Percentiles rank a stretch among this genome's conserved stretches.
phyloP scores from a whole-genome alignment of 257 asterid species.

The Henckelia pumila region DNA sequence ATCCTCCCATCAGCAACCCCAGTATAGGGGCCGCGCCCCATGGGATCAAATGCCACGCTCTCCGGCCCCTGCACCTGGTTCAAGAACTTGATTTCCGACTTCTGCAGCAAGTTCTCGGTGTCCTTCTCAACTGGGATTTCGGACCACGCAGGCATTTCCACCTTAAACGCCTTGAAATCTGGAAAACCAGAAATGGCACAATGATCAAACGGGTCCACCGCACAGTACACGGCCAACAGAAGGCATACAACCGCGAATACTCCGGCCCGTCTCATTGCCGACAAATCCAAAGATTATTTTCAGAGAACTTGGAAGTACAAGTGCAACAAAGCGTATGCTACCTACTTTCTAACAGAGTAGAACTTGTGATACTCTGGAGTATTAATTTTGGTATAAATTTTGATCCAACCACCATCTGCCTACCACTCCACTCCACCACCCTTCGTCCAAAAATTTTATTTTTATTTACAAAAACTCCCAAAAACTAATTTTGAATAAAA shows the following conservation, averaged over 20 bases:
- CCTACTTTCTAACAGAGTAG: conserved; percentile 12
- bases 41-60: conserved; percentile 80
- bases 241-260: conserved; percentile 47
- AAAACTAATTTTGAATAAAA: too few species aligned
- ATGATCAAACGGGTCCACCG: conserved; percentile 76
- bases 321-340: neutral
- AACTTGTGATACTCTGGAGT: neutral
- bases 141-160: conserved; percentile 76
- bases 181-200: conserved; percentile 65
- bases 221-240: conserved; percentile 75
- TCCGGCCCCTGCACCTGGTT: conserved; percentile 86
- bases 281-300: neutral
- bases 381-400: conserved; percentile 13
- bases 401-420: conserved; percentile 31
- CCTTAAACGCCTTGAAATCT: conserved; percentile 52
- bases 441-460: neutral
- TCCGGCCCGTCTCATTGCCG: conserved; percentile 41
- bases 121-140: conserved; percentile 61
- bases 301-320: neutral
- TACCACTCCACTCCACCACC: neutral
- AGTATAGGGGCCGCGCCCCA: conserved; percentile 89
- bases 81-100: conserved; percentile 74
- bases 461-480: too few species aligned
- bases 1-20: conserved; percentile 93
- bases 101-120: conserved; percentile 60